Percentiles rank a stretch among this genome's conserved stretches.
Conservation (phyloP, 225 moss, liverwort and hornwort species). For the Physcomitrium patens region DNA sequence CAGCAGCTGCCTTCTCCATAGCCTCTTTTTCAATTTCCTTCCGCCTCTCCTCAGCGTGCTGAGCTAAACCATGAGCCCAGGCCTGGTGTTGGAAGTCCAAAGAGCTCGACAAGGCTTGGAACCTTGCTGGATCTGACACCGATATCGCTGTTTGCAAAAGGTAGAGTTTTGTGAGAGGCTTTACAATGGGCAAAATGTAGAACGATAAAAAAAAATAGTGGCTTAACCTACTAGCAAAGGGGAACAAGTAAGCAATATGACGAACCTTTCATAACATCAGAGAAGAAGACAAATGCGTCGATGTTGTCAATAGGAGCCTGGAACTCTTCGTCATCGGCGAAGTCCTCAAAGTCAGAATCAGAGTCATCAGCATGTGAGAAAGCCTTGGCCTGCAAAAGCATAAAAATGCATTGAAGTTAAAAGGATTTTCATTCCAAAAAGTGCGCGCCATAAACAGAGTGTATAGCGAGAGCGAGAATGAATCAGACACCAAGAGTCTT, state of each 20-base stretch:
- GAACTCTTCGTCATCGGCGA: slow-evolving; percentile 96
- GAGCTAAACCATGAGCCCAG: slow-evolving; percentile 84
- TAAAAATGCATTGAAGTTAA: not conserved
- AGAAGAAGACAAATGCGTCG: slow-evolving; percentile 93
- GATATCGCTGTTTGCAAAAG: slow-evolving; percentile 64
- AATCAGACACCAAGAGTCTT: no score
- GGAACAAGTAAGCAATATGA: not conserved
- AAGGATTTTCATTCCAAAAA: not conserved
- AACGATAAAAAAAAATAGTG: no score
- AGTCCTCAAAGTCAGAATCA: slow-evolving; percentile 89
- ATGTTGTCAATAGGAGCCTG: slow-evolving; percentile 96
- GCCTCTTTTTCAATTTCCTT: slow-evolving; percentile 93
- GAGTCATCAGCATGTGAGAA: slow-evolving; percentile 84
- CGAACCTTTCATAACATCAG: slow-evolving; percentile 96
- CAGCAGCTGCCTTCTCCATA: slow-evolving; percentile 59
- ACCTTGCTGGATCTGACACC: slow-evolving; percentile 74
- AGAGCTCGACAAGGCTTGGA: slow-evolving; percentile 86
- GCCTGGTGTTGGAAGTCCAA: slow-evolving; percentile 97
- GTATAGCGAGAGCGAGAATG: no score
- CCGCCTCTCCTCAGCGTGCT: slow-evolving; percentile 89
- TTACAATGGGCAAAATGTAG: not conserved
- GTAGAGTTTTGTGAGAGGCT: slow-evolving; percentile 9
- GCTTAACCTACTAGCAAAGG: not conserved
- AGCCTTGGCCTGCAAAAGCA: slow-evolving; percentile 70
- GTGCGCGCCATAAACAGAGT: no score